Percentiles rank a stretch among this genome's conserved stretches.
phyloP scores from a whole-genome alignment of 2,329 filamentous ascomycete genomes.

The Cadophora malorum region DNA sequence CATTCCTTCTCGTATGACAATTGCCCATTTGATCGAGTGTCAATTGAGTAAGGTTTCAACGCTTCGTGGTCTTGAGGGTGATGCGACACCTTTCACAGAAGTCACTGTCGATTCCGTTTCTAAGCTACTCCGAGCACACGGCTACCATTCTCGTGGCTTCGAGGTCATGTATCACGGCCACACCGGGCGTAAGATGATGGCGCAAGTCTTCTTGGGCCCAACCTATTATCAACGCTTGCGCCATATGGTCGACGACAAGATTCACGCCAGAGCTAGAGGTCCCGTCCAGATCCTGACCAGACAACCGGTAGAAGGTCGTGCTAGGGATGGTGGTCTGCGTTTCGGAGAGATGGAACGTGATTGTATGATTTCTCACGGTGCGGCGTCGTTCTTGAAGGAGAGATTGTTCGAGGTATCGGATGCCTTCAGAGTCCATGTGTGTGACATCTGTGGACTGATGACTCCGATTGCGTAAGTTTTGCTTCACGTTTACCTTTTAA shows the following conservation, averaged over 20 bases:
- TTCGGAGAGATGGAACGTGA: constrained; percentile 99
- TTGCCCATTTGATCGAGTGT: constrained; percentile 99
- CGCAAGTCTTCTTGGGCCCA: constrained; percentile 95
- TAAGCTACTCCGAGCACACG: constrained; percentile 81
- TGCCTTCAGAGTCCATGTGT: constrained; percentile 97
- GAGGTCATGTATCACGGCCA: constrained; percentile 99
- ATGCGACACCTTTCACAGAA: constrained; percentile 97
- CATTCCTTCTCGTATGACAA: constrained; percentile 99
- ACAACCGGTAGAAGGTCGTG: constrained; percentile 97
- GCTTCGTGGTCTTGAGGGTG: constrained; percentile 92
- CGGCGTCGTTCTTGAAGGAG: constrained; percentile 96
- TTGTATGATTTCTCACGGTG: constrained; percentile 99
- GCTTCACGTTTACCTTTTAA: background rate
- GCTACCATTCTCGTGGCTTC: constrained; percentile 96
- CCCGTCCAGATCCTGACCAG: constrained; percentile 97
- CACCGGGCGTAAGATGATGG: constrained; percentile 89
- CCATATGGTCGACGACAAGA: constrained; percentile 99
- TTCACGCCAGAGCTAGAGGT: constrained; percentile 96
- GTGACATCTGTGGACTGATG: constrained; percentile 98
- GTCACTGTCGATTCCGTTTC: constrained; percentile 96
- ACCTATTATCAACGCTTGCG: constrained; percentile 98
- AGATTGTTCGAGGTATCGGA: constrained; percentile 96
- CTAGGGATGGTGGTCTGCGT: constrained; percentile 93
- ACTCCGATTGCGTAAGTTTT: constrained; percentile 93
- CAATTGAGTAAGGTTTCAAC: constrained; percentile 95